Conservation (phyloP, 371 early-diverging fungal species). For the Gilbertella persicaria region DNA sequence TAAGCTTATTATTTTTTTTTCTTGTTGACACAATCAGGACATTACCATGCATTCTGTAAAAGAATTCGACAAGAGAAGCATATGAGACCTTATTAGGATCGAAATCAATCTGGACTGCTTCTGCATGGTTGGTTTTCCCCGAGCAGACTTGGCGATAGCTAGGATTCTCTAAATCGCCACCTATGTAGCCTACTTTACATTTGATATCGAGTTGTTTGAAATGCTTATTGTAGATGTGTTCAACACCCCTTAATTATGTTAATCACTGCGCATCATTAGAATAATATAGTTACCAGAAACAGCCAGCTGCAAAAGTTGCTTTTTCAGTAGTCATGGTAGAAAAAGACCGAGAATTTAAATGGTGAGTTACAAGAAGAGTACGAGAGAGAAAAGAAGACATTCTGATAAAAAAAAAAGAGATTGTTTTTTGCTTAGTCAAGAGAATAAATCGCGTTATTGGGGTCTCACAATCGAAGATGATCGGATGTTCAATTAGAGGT, state of each 20-base stretch:
- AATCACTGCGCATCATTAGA: not conserved
- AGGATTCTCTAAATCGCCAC: slow-evolving; percentile 62
- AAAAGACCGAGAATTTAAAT: not conserved
- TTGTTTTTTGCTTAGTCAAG: too few species aligned
- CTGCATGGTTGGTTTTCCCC: slow-evolving; percentile 81
- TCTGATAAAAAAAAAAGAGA: too few species aligned
- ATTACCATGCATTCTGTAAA: slow-evolving; percentile 81
- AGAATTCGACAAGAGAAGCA: slow-evolving; percentile 74
- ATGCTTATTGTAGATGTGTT: slow-evolving; percentile 73
- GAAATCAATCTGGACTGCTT: slow-evolving; percentile 78
- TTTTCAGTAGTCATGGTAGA: slow-evolving; percentile 24
- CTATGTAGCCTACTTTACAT: slow-evolving; percentile 84
- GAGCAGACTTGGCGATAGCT: slow-evolving; percentile 70
- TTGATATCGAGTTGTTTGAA: slow-evolving; percentile 56
- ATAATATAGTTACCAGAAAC: slow-evolving; percentile 35
- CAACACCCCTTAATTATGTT: slow-evolving; percentile 76
- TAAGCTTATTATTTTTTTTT: slow-evolving; percentile 9
- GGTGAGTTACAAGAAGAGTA: not conserved
- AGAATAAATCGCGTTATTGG: too few species aligned
- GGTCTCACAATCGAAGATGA: too few species aligned
- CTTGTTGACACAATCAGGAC: slow-evolving; percentile 21
- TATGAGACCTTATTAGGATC: slow-evolving; percentile 73
- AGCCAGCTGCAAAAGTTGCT: slow-evolving; percentile 46
- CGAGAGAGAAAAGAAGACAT: not conserved
- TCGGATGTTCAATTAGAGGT: too few species aligned